Evolutionary conservation across 495 filamentous ascomycete genomes (phyloP).

Genomic region (Daldinia vernicosa): DNA sequence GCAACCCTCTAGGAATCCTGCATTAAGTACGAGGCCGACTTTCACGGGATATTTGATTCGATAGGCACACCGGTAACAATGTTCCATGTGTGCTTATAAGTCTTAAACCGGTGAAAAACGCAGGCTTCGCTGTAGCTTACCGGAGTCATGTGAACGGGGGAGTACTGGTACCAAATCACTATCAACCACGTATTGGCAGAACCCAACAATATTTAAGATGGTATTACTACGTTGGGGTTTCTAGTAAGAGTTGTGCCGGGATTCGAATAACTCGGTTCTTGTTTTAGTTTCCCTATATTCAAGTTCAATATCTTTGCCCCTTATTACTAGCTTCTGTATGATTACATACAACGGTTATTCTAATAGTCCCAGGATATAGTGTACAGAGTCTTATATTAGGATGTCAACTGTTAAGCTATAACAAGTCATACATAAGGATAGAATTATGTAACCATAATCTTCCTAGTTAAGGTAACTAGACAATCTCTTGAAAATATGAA

Average conservation of each 20-base stretch:
- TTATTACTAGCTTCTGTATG: neutral
- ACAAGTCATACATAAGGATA: neutral
- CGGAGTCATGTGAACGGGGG: conserved; percentile 17
- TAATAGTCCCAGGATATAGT: neutral
- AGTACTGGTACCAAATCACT: conserved; percentile 36
- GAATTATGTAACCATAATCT: neutral
- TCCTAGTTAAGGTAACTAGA: neutral
- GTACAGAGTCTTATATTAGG: neutral
- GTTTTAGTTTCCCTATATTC: neutral
- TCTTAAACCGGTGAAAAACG: conserved; percentile 9
- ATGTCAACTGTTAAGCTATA: neutral
- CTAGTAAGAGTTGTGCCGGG: conserved; percentile 5
- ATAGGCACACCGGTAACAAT: neutral
- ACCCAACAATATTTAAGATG: conserved; percentile 20
- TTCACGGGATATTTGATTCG: neutral
- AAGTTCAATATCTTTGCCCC: conserved; percentile 3
- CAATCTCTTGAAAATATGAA: neutral
- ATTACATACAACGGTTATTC: neutral
- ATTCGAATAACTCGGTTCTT: neutral
- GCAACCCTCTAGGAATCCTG: neutral
- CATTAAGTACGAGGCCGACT: neutral
- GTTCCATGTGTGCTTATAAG: conserved; percentile 2
- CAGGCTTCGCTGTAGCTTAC: conserved; percentile 32
- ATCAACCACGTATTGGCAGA: conserved; percentile 32
- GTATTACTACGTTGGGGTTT: conserved; percentile 34